Conservation (phyloP, 2,329 filamentous ascomycete genomes). For the Pestalotiopsis sp. region DNA sequence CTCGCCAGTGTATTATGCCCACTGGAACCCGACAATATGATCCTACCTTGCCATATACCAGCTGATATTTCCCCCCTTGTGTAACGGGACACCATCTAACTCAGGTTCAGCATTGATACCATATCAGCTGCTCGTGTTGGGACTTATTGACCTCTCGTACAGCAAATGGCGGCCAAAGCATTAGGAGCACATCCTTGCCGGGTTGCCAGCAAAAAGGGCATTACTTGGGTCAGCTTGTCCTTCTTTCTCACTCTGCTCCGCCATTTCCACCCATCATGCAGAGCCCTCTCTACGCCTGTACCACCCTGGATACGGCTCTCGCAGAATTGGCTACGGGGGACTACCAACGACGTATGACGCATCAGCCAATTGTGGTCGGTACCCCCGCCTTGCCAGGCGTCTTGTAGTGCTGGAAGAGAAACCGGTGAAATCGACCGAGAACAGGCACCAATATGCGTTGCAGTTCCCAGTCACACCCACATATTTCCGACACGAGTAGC, state of each 20-base stretch:
- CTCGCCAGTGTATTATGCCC: background rate
- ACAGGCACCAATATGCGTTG: conserved; percentile 5
- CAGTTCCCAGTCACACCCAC: conserved; percentile 2
- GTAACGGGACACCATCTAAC: background rate
- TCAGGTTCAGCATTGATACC: background rate
- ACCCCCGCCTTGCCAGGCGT: background rate
- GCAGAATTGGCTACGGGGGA: background rate
- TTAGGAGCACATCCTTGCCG: background rate
- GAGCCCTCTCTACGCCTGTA: background rate
- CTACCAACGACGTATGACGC: background rate
- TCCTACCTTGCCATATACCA: background rate
- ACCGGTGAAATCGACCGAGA: background rate
- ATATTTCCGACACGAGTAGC: background rate
- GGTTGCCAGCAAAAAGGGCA: background rate
- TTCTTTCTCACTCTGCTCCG: background rate
- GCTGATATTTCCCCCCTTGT: background rate
- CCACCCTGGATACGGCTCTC: conserved; percentile 2
- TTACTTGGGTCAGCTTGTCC: background rate
- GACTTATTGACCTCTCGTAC: background rate
- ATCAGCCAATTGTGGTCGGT: conserved; percentile 7
- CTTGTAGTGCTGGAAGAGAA: background rate
- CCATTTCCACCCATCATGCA: conserved; percentile 5
- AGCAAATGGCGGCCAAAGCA: background rate
- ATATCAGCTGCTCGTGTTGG: background rate
- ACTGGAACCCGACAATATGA: background rate